Evolutionary conservation across 2,329 filamentous ascomycete genomes (phyloP).

Genomic region (Chalara sp.): DNA sequence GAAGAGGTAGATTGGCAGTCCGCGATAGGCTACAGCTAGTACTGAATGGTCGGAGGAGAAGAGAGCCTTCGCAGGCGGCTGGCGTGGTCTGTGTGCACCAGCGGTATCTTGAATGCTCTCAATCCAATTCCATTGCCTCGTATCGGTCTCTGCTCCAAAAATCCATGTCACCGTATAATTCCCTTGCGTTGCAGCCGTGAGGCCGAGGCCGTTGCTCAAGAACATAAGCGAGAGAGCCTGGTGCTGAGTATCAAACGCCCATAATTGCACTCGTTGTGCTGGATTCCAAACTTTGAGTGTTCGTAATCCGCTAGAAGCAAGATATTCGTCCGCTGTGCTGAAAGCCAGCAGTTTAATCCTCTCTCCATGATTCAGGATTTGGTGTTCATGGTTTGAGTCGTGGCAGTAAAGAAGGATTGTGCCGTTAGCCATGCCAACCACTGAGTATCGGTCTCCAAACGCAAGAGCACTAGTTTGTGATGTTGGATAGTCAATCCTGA

Average conservation of each 20-base stretch:
- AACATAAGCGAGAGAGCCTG: constrained; percentile 12
- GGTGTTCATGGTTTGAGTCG: constrained; percentile 15
- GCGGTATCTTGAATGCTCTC: background rate
- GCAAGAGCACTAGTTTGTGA: constrained; percentile 19
- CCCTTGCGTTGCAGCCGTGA: constrained; percentile 13
- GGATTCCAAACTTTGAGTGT: constrained; percentile 17
- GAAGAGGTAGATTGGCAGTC: constrained; percentile 11
- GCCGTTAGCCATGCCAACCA: constrained; percentile 25
- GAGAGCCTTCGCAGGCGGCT: constrained; percentile 3
- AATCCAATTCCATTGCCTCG: background rate
- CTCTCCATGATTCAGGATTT: constrained; percentile 21
- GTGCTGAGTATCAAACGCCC: constrained; percentile 12
- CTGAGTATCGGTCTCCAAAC: constrained; percentile 23
- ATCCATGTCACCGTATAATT: constrained; percentile 16
- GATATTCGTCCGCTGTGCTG: constrained; percentile 16
- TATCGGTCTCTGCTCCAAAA: constrained; percentile 1
- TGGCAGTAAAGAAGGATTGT: constrained; percentile 25
- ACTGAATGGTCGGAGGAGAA: constrained; percentile 7
- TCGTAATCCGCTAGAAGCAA: constrained; percentile 19
- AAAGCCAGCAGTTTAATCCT: constrained; percentile 21
- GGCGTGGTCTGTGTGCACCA: background rate
- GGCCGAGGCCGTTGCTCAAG: constrained; percentile 7
- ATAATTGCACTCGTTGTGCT: constrained; percentile 8
- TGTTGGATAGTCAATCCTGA: constrained; percentile 23
- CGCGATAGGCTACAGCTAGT: constrained; percentile 5